Evolutionary conservation across 192 early-diverging fungal species (phyloP).

Genomic region (Phlyctochytrium arcticum): DNA sequence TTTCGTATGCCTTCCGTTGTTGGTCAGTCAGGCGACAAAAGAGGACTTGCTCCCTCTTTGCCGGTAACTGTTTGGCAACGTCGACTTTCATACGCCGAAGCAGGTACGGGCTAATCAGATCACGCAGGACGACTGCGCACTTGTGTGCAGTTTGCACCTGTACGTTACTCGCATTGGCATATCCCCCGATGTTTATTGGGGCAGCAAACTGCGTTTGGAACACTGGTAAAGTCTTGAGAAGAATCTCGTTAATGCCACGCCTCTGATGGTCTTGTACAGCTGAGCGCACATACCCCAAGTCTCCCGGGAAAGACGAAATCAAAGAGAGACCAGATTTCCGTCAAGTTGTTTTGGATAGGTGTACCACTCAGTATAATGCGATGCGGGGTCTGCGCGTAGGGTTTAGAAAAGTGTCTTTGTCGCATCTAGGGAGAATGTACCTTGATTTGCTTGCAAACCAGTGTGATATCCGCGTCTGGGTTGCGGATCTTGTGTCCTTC

Average conservation of each 20-base stretch:
- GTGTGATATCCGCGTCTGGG: slow-evolving; percentile 82
- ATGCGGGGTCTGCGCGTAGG: slow-evolving; percentile 27
- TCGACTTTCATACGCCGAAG: slow-evolving; percentile 88
- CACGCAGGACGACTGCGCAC: slow-evolving; percentile 86
- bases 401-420: background rate
- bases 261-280: too few species aligned
- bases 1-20: slow-evolving; percentile 70
- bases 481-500: slow-evolving; percentile 98
- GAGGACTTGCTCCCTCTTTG: slow-evolving; percentile 86
- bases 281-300: slow-evolving; percentile 41
- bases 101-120: slow-evolving; percentile 90
- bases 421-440: slow-evolving; percentile 18
- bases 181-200: slow-evolving; percentile 90
- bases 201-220: slow-evolving; percentile 86
- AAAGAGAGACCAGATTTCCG: slow-evolving; percentile 51
- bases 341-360: slow-evolving; percentile 59
- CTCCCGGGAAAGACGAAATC: slow-evolving; percentile 60
- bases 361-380: slow-evolving; percentile 60
- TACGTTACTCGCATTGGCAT: slow-evolving; percentile 82
- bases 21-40: slow-evolving; percentile 80
- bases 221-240: slow-evolving; percentile 65
- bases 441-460: slow-evolving; percentile 41
- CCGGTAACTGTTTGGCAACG: slow-evolving; percentile 84
- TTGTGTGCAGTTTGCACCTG: slow-evolving; percentile 92
- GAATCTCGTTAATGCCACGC: background rate